A percentile compares a stretch with the other conserved stretches of the same genome.
These are phyloP conservation scores for Blattamonas nauphoetae DNA, from an alignment of 78 protist species.

Conservation along the genomic window DNA sequence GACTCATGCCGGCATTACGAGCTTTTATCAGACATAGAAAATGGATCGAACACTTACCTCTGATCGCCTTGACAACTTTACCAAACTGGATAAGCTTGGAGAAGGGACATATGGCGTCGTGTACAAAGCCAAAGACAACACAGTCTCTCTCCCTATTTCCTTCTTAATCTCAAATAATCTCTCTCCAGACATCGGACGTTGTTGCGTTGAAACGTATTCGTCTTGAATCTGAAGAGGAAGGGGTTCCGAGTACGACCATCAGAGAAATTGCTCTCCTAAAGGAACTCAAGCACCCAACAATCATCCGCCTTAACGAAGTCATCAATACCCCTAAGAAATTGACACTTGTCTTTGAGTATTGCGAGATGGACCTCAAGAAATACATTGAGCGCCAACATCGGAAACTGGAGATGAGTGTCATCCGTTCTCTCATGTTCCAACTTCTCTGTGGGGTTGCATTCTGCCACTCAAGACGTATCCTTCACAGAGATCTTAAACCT, in stretches of 20 bases:
- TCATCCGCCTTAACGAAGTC: slow-evolving; percentile 89
- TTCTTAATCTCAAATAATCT: no score
- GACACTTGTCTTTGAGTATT: slow-evolving; percentile 89
- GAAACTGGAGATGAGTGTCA: neutral
- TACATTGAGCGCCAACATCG: slow-evolving; percentile 50
- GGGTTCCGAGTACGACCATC: slow-evolving; percentile 93
- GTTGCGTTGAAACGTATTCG: slow-evolving; percentile 93
- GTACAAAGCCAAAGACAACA: no score
- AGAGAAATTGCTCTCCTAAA: slow-evolving; percentile 90
- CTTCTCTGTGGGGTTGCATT: slow-evolving; percentile 84
- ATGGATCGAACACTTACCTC: no score
- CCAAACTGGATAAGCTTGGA: no score
- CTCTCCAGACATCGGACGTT: slow-evolving; percentile 28
- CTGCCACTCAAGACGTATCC: slow-evolving; percentile 83
- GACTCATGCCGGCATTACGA: no score
- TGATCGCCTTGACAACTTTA: no score
- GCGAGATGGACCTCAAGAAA: slow-evolving; percentile 85
- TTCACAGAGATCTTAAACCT: slow-evolving; percentile 99
- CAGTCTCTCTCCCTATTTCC: no score
- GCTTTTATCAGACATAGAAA: no score
- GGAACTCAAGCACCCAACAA: slow-evolving; percentile 87
- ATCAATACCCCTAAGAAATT: slow-evolving; percentile 74
- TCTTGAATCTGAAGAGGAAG: slow-evolving; percentile 93
- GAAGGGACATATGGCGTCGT: no score
- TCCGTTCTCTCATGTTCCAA: slow-evolving; percentile 67